Evolutionary conservation across 768 basidiomycete species (phyloP).

Genomic region (Lentinula aciculospora): DNA sequence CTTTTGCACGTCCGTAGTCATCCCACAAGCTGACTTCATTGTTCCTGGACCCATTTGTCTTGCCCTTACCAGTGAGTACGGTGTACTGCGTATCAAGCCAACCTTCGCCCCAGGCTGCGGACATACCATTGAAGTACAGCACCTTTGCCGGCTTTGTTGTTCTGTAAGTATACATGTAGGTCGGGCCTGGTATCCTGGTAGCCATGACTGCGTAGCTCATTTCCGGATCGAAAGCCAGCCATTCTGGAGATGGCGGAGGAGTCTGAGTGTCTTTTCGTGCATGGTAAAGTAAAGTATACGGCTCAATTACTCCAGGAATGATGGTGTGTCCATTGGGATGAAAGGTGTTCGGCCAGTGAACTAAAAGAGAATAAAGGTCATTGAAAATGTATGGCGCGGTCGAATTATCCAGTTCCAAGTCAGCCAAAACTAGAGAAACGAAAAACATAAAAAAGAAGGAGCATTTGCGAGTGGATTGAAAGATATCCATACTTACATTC

Average conservation of each 20-base stretch:
- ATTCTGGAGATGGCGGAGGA: constrained; percentile 18
- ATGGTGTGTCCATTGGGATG: constrained; percentile 17
- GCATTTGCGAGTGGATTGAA: neutral
- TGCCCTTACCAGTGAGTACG: constrained; percentile 16
- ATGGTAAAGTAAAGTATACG: constrained; percentile 18
- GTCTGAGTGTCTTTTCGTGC: constrained; percentile 12
- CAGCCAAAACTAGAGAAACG: neutral
- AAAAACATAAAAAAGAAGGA: neutral
- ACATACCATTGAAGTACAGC: constrained; percentile 15
- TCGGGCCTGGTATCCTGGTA: constrained; percentile 9
- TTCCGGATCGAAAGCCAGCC: constrained; percentile 20
- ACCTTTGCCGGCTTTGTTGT: constrained; percentile 13
- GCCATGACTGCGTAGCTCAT: constrained; percentile 20
- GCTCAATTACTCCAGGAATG: constrained; percentile 12
- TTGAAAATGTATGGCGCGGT: constrained; percentile 16
- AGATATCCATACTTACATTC: neutral
- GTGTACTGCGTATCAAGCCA: constrained; percentile 20
- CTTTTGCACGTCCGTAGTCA: constrained; percentile 16
- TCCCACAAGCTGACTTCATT: constrained; percentile 14
- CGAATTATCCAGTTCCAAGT: neutral
- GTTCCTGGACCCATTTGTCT: constrained; percentile 5
- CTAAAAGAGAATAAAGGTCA: constrained; percentile 12
- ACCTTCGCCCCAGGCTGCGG: constrained; percentile 14
- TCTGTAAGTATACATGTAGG: constrained; percentile 16
- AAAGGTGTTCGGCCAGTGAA: constrained; percentile 14